Evolutionary conservation across 2,329 filamentous ascomycete genomes (phyloP).

Genomic region (Pseudogymnoascus sp.): DNA sequence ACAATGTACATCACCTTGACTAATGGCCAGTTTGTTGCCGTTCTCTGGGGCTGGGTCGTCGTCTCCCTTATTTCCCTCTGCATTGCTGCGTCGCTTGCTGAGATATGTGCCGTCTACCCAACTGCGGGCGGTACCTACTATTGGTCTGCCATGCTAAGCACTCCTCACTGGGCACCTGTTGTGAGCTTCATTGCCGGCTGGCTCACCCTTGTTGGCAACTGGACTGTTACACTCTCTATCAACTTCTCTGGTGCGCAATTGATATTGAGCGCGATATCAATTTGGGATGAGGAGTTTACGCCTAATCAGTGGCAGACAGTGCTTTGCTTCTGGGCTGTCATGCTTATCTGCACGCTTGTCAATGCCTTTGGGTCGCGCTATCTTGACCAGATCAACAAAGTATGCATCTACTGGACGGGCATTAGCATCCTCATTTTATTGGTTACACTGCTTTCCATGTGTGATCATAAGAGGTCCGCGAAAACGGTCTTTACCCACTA

Average conservation of each 20-base stretch:
- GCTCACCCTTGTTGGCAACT: conserved; percentile 67
- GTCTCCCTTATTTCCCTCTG: conserved; percentile 57
- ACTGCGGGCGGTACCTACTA: conserved; percentile 67
- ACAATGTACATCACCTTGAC: conserved; percentile 63
- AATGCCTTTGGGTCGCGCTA: conserved; percentile 57
- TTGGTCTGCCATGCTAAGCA: conserved; percentile 62
- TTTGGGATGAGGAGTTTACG: conserved; percentile 64
- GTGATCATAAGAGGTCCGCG: conserved; percentile 49
- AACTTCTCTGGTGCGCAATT: conserved; percentile 67
- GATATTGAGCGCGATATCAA: conserved; percentile 59
- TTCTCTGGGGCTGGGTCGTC: conserved; percentile 65
- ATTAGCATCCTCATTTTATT: conserved; percentile 63
- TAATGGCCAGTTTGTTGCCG: conserved; percentile 62
- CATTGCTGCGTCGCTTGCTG: conserved; percentile 61
- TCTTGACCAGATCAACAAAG: conserved; percentile 63
- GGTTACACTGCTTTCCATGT: conserved; percentile 51
- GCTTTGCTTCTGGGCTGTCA: conserved; percentile 66
- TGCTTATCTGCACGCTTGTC: conserved; percentile 56
- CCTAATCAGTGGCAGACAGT: conserved; percentile 65
- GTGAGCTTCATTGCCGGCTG: conserved; percentile 66
- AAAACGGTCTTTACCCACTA: conserved; percentile 64
- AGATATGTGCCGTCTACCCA: conserved; percentile 64
- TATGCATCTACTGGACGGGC: conserved; percentile 68
- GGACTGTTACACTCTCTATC: conserved; percentile 59
- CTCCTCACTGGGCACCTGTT: conserved; percentile 58